A percentile compares a stretch with the other conserved stretches of the same genome.
Evolutionary conservation across 1,139 yeast genomes (phyloP).

Genomic region (Candida freyschussii): DNA sequence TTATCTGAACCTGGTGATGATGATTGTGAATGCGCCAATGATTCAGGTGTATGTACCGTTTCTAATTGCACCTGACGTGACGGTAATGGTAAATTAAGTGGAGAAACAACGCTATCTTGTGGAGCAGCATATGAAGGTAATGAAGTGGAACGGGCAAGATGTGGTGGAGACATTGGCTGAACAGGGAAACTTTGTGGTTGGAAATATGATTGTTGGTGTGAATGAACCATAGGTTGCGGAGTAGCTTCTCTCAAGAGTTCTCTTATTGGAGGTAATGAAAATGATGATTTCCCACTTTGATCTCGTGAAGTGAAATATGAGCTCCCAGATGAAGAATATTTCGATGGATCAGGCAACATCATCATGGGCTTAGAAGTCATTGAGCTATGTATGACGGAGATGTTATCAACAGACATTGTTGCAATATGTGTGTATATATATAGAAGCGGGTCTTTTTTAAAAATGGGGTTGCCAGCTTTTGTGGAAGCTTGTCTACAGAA

Average conservation of each 20-base stretch:
- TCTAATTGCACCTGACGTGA: background rate
- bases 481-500: too few species aligned
- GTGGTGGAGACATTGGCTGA: conserved; percentile 2
- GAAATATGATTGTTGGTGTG: background rate
- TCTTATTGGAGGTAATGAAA: conserved; percentile 25
- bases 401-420: conserved; percentile 19
- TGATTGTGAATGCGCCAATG: conserved; percentile 1
- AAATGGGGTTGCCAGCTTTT: too few species aligned
- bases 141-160: conserved; percentile 3
- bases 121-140: conserved; percentile 5
- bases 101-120: conserved; percentile 5
- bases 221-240: conserved; percentile 1
- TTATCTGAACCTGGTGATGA: conserved; percentile 2
- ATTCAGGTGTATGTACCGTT: background rate
- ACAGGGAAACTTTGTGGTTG: too few species aligned
- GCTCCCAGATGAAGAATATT: conserved; percentile 12
- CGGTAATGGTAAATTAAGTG: conserved; percentile 1
- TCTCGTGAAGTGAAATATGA: conserved; percentile 1
- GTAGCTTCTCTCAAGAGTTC: conserved; percentile 18
- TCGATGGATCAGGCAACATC: conserved; percentile 20
- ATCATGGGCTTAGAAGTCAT: conserved; percentile 13
- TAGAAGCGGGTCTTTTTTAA: background rate
- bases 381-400: conserved; percentile 8
- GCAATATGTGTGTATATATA: background rate
- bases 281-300: conserved; percentile 10